Base-by-base conservation (phyloP, 2,329 filamentous ascomycete species). In the Monosporascus sp. region DNA sequence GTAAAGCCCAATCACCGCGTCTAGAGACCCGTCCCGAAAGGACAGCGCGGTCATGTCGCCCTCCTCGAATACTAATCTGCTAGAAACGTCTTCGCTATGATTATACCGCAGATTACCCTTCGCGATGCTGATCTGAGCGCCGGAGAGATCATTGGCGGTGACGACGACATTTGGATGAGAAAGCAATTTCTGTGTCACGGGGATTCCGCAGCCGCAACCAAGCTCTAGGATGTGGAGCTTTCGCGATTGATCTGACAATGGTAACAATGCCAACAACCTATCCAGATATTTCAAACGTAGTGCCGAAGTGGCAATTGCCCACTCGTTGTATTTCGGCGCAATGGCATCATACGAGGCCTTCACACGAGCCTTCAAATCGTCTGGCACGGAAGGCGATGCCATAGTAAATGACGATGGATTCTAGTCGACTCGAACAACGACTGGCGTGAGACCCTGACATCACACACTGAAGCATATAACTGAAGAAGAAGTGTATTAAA, bases 1-100 rank as follows among this genome's bases (percentile, higher is more conserved):
- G 41, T n/a, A 44, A 44, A 44, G 41, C 9, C 68, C 80, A 1
- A 78, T 59, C 2, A 81, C 72, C 5, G 74, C 78, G 53, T 81
- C 73, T 52, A 84, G 71, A 0, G 68, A 67, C 0, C 45, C 63
- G 0, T 57, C 53, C 0, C 59, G 37, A 49, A 73, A 73, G 2
- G 59, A 50, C 5, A 75, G 66, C 1, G 55, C 53, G 55, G 64
- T 67, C 71, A 76, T 75, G 63, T 76, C 74, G 48, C 69, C 68
- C 50, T 69, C 59, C 20, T 64, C 48, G 48, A 72, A 70, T 26
- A 56, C 49, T 9, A 71, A 53, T 6, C 63, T 58, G 6, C 18
- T 26, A 37, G 41, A 41, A 6, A 11, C 45, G 3, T 31, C 51
- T 35, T 53, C 49, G 43, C 52, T 57, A 9, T 43, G 41, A 43